Conservation (phyloP, 2,329 filamentous ascomycete species). For the Fusarium virguliforme region DNA sequence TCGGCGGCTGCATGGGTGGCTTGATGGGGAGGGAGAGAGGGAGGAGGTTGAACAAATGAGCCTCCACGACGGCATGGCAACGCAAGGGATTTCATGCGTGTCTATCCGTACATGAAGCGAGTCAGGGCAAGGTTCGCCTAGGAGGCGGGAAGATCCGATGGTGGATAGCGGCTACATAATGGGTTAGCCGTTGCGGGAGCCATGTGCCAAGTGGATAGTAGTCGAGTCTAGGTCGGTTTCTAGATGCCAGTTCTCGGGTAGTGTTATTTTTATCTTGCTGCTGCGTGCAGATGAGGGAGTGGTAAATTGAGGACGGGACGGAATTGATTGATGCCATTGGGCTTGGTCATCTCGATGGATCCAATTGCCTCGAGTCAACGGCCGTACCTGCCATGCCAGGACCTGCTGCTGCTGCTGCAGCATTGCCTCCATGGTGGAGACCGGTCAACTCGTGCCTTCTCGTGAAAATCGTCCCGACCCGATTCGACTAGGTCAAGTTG, state of each 20-base stretch:
- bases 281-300: neutral
- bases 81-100: constrained; percentile 27
- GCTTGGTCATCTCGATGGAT: constrained; percentile 1
- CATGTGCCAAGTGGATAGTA: constrained; percentile 24
- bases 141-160: constrained; percentile 23
- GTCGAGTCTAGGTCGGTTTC: constrained; percentile 5
- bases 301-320: neutral
- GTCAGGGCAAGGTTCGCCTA: constrained; percentile 16
- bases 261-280: constrained; percentile 10
- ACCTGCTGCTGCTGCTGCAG: too few relatives aligned
- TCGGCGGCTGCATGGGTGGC: constrained; percentile 30
- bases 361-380: neutral
- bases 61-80: constrained; percentile 15
- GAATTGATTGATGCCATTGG: constrained; percentile 5
- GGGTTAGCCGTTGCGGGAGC: constrained; percentile 15
- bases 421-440: neutral
- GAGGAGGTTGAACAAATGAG: constrained; percentile 20
- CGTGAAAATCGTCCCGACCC: constrained; percentile 7
- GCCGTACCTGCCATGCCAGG: neutral
- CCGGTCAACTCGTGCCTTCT: constrained; percentile 10
- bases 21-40: constrained; percentile 19
- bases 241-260: neutral
- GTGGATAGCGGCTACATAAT: constrained; percentile 17
- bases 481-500: constrained; percentile 2
- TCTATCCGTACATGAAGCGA: constrained; percentile 21